phyloP scores from a whole-genome alignment of 2,329 filamentous ascomycete species.

The Aspergillus felis region DNA sequence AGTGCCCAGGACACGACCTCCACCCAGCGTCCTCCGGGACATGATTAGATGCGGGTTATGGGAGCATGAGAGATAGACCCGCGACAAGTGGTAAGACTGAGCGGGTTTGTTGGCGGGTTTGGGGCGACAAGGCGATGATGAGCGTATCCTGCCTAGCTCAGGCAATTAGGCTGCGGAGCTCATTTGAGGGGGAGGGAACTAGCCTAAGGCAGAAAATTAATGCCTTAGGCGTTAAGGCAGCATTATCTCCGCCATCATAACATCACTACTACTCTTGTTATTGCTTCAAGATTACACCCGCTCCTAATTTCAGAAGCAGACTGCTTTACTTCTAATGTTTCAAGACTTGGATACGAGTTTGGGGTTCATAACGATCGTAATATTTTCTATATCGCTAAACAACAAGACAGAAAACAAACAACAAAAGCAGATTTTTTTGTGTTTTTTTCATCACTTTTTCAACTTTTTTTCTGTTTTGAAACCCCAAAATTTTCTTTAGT shows the following conservation, averaged over 20 bases:
- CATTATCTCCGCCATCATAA: neutral
- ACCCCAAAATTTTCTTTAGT: slow-evolving; percentile 6
- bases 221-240: neutral
- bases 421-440: neutral
- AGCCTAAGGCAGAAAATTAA: neutral
- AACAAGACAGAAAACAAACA: neutral
- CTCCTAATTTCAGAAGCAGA: neutral
- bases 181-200: neutral
- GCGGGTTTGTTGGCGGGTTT: neutral
- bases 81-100: slow-evolving; percentile 9
- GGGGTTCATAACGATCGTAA: slow-evolving; percentile 9
- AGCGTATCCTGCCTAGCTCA: neutral
- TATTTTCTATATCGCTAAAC: slow-evolving; percentile 10
- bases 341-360: neutral
- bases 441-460: neutral
- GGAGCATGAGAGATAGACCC: slow-evolving; percentile 31
- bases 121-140: slow-evolving; percentile 1
- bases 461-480: slow-evolving; percentile 2
- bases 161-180: neutral
- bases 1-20: slow-evolving; percentile 85
- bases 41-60: slow-evolving; percentile 49
- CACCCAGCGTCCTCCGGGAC: slow-evolving; percentile 83
- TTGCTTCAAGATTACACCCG: neutral
- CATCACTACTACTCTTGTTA: neutral
- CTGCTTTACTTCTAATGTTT: neutral